These are phyloP conservation scores for Boletus semigastroideus DNA, from an alignment of 1,284 basidiomycete genomes.

Conservation along the genomic window DNA sequence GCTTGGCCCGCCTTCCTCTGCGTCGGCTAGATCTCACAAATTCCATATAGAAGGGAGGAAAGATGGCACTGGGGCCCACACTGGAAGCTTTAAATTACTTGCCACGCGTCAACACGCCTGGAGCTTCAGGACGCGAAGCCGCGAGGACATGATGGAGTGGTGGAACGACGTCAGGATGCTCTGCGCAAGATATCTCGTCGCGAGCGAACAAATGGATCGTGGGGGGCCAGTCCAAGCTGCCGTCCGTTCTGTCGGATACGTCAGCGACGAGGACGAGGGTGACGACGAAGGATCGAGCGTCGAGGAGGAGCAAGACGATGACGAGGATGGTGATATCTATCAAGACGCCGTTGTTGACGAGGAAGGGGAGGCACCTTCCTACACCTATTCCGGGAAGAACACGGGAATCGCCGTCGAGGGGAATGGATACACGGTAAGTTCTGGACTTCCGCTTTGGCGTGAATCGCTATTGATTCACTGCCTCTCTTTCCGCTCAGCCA, in stretches of 20 bases:
- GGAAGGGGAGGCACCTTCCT: slow-evolving; percentile 51
- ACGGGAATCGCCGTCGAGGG: slow-evolving; percentile 53
- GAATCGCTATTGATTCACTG: slow-evolving; percentile 11
- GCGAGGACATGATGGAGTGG: slow-evolving; percentile 99
- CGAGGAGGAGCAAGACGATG: slow-evolving; percentile 74
- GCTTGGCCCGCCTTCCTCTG: slow-evolving; percentile 86
- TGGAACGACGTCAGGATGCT: slow-evolving; percentile 99
- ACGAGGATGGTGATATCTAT: slow-evolving; percentile 43
- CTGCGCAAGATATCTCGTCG: slow-evolving; percentile 93
- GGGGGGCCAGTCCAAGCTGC: slow-evolving; percentile 92
- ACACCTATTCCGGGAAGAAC: slow-evolving; percentile 41
- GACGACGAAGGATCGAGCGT: slow-evolving; percentile 70
- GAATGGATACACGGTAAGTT: slow-evolving; percentile 74
- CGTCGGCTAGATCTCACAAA: slow-evolving; percentile 81
- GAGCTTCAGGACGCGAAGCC: slow-evolving; percentile 87
- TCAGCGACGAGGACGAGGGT: slow-evolving; percentile 66
- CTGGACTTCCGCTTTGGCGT: neutral
- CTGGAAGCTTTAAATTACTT: slow-evolving; percentile 44
- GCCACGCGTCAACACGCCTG: slow-evolving; percentile 67
- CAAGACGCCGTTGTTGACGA: slow-evolving; percentile 40
- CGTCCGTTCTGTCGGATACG: slow-evolving; percentile 86
- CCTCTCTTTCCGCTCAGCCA: slow-evolving; percentile 35
- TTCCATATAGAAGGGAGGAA: slow-evolving; percentile 96
- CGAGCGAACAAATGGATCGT: slow-evolving; percentile 92
- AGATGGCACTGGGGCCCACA: slow-evolving; percentile 71